A percentile compares a stretch with the other conserved stretches of the same genome.
Evolutionary conservation across 106 monocot genomes (phyloP).

Genomic region (Dioscorea zingiberensis): DNA sequence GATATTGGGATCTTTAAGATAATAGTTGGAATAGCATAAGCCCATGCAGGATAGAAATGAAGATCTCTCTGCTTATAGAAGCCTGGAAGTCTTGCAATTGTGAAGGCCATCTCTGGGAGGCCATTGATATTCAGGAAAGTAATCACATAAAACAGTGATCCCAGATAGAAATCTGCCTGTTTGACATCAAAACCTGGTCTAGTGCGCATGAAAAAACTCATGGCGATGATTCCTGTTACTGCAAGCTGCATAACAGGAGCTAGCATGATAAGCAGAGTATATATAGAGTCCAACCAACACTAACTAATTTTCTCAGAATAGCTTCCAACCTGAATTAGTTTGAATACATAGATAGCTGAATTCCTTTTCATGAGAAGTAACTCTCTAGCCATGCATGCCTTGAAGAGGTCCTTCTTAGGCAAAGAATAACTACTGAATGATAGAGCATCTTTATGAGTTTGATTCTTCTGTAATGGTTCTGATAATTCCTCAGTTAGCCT

Average conservation of each 20-base stretch:
- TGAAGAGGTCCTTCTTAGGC: slow-evolving; percentile 68
- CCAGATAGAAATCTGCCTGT: slow-evolving; percentile 59
- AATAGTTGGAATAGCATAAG: slow-evolving; percentile 58
- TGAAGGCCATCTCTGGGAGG: slow-evolving; percentile 57
- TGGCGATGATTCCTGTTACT: slow-evolving; percentile 36
- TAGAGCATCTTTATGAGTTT: slow-evolving; percentile 40
- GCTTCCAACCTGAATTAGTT: slow-evolving; percentile 48
- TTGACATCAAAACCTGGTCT: slow-evolving; percentile 34
- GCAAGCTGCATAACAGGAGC: slow-evolving; percentile 32
- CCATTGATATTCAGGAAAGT: slow-evolving; percentile 57
- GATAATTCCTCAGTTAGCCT: slow-evolving; percentile 30
- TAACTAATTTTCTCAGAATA: neutral
- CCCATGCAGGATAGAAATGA: slow-evolving; percentile 89
- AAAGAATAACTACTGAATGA: slow-evolving; percentile 48
- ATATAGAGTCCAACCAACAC: neutral
- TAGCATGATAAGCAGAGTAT: neutral
- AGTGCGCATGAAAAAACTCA: slow-evolving; percentile 63
- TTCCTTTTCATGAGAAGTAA: slow-evolving; percentile 78
- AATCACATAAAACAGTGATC: slow-evolving; percentile 53
- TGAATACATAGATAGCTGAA: slow-evolving; percentile 69
- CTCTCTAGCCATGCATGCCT: slow-evolving; percentile 68
- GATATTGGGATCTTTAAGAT: slow-evolving; percentile 74
- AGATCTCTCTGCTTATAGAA: slow-evolving; percentile 85
- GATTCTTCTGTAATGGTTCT: slow-evolving; percentile 39
- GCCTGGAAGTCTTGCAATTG: slow-evolving; percentile 60